Conservation (phyloP, 2,329 filamentous ascomycete genomes). For the Lasiodiplodia gonubiensis region DNA sequence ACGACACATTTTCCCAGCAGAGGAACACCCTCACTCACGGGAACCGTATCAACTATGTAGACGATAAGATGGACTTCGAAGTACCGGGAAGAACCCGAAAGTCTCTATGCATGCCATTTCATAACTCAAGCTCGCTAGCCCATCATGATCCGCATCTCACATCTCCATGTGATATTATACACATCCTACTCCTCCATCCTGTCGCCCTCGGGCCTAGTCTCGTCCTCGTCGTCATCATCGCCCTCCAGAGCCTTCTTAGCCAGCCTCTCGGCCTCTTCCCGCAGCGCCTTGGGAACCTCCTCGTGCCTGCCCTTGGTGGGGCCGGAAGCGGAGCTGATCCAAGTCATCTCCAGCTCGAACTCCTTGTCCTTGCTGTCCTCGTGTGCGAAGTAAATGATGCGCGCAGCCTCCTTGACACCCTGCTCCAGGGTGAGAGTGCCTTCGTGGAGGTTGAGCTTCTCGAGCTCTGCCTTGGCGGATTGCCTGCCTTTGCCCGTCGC, state of each 20-base stretch:
- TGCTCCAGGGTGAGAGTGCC: slow-evolving; percentile 79
- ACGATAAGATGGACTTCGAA: not conserved
- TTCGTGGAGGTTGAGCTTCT: slow-evolving; percentile 89
- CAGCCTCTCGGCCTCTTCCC: slow-evolving; percentile 89
- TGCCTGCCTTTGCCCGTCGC: slow-evolving; percentile 97
- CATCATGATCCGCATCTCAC: slow-evolving; percentile 8
- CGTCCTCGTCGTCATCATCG: slow-evolving; percentile 82
- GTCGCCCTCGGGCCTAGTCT: slow-evolving; percentile 67
- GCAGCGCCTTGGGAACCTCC: slow-evolving; percentile 88
- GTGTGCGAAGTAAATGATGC: slow-evolving; percentile 96
- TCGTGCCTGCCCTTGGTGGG: slow-evolving; percentile 92
- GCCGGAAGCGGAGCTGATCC: slow-evolving; percentile 84
- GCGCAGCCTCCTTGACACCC: slow-evolving; percentile 92
- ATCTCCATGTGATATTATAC: slow-evolving; percentile 17
- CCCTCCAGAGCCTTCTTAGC: slow-evolving; percentile 89
- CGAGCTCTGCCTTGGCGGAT: slow-evolving; percentile 95
- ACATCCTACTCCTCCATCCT: slow-evolving; percentile 83
- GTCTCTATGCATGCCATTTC: slow-evolving; percentile 26
- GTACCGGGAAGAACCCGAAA: slow-evolving; percentile 3
- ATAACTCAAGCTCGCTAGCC: slow-evolving; percentile 20
- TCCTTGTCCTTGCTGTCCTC: slow-evolving; percentile 99
- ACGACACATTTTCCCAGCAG: not conserved
- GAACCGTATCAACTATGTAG: not conserved
- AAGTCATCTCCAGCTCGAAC: slow-evolving; percentile 99
- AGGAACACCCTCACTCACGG: not conserved